These are phyloP conservation scores for Coelastrella sp. DNA, from an alignment of 139 green algal genomes.

Conservation along the genomic window DNA sequence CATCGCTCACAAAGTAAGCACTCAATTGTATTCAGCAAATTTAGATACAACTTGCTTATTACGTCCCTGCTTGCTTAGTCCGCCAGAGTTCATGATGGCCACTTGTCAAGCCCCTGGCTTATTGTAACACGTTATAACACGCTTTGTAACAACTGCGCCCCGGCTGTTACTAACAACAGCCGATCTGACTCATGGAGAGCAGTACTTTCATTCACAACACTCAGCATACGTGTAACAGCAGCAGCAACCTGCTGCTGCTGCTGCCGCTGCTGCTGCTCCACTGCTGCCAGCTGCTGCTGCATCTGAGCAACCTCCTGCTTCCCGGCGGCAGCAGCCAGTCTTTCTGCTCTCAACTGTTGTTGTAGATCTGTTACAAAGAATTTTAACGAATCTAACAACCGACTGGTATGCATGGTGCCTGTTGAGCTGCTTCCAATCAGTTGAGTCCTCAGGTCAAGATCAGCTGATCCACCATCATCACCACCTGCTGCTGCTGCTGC, in stretches of 20 bases:
- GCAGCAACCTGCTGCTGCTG: neutral
- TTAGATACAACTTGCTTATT: too few relatives aligned
- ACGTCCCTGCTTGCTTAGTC: neutral
- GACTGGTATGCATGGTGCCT: neutral
- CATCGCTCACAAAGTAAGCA: too few relatives aligned
- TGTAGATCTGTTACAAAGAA: neutral
- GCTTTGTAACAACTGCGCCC: constrained; percentile 10
- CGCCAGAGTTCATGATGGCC: too few relatives aligned
- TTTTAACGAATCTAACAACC: neutral
- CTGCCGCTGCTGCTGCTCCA: neutral
- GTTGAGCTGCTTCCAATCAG: neutral
- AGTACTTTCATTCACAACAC: neutral
- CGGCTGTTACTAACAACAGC: neutral
- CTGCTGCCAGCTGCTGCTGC: neutral
- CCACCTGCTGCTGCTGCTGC: neutral
- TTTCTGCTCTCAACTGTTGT: neutral
- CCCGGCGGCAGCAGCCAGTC: neutral
- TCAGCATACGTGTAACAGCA: neutral
- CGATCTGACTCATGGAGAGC: neutral
- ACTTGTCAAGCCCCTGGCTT: neutral
- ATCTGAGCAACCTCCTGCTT: neutral
- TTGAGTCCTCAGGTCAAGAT: neutral
- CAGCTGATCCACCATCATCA: neutral
- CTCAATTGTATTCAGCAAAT: too few relatives aligned
- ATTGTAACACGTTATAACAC: neutral